These are phyloP conservation scores for Xylogone sp. DNA, from an alignment of 2,329 filamentous ascomycete species.

Conservation along the genomic window DNA sequence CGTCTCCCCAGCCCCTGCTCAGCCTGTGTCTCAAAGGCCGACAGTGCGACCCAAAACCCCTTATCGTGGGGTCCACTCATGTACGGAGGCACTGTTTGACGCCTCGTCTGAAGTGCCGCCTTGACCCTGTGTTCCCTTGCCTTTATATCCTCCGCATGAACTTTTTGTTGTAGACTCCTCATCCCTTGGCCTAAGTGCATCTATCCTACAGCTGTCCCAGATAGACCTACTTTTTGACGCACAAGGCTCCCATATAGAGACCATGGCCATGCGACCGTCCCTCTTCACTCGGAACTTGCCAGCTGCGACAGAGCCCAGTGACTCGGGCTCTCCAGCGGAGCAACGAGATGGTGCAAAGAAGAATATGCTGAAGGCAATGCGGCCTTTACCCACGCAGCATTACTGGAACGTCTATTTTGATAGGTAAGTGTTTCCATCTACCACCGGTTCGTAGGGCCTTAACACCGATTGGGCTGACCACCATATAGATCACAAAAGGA, in stretches of 20 bases:
- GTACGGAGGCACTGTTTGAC: not conserved
- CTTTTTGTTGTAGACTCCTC: not conserved
- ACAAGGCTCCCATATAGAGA: slow-evolving; percentile 15
- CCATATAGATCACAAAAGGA: slow-evolving; percentile 27
- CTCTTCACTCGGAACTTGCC: slow-evolving; percentile 63
- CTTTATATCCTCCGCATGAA: not conserved
- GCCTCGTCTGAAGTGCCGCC: not conserved
- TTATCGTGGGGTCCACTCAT: not conserved
- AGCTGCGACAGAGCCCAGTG: slow-evolving; percentile 54
- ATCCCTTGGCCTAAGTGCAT: not conserved
- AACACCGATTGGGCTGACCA: not conserved
- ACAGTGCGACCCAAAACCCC: too few relatives aligned
- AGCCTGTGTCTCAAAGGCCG: too few relatives aligned
- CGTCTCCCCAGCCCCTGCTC: too few relatives aligned
- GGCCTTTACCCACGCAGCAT: slow-evolving; percentile 72
- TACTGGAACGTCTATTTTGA: slow-evolving; percentile 74
- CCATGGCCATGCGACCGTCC: slow-evolving; percentile 53
- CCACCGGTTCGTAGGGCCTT: not conserved
- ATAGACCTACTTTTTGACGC: not conserved
- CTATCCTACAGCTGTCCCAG: not conserved
- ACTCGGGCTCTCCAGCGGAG: slow-evolving; percentile 65
- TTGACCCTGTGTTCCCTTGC: not conserved
- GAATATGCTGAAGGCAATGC: slow-evolving; percentile 73
- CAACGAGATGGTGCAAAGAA: slow-evolving; percentile 76
- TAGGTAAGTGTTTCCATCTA: slow-evolving; percentile 35